Base-by-base conservation (phyloP, 441 rosid genomes). In the Hypseocharis bilobata region DNA sequence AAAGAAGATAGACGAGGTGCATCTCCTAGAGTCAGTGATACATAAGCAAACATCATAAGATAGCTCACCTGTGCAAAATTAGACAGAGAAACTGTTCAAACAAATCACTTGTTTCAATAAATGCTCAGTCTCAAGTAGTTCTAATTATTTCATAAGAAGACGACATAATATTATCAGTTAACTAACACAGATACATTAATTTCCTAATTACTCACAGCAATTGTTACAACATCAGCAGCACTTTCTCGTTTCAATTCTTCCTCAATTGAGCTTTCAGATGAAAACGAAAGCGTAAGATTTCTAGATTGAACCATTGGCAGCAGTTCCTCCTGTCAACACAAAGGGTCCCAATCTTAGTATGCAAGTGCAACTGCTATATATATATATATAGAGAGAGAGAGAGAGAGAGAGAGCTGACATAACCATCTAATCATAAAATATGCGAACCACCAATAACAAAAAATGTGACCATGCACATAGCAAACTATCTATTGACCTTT, bases 261-360 rank as follows among this genome's bases (percentile, higher is more conserved):
- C 80, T 87, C 92, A 66, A 87, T 83, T 45, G 92, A 87, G 77
- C 92, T 85, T 78, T 87, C 92, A 29, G 92, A 85, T 54, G 92
- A 87, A 78, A 83, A 87, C 23, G 92, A 76, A 68, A 87, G 82
- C 64, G 82, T 81, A 65, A 87, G 86, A 75, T 85, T 85, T 59
- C 82, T 85, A 57, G 88, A 81, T 64, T 70, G 78, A 74, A 74
- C 85, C 78, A 83, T 80, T 26, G 84, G 79, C 64, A 79, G 65
- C 76, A 87, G 65, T 75, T 83, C 89, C 76, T 83, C 80, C 92
- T 85, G 81, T 70, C 60, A 81, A 63, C 49, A 70, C 34, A 26
- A 66, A 47, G 47, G 22, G 17, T 40, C 60, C 56, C 61, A 55
- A 44, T n/a, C 19, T 55, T 52, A 62, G 13, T 55, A 28, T 32